Percentiles rank a stretch among this genome's conserved stretches.
Conservation (phyloP, 2,329 filamentous ascomycete genomes). For the Lasiodiplodia sp. region DNA sequence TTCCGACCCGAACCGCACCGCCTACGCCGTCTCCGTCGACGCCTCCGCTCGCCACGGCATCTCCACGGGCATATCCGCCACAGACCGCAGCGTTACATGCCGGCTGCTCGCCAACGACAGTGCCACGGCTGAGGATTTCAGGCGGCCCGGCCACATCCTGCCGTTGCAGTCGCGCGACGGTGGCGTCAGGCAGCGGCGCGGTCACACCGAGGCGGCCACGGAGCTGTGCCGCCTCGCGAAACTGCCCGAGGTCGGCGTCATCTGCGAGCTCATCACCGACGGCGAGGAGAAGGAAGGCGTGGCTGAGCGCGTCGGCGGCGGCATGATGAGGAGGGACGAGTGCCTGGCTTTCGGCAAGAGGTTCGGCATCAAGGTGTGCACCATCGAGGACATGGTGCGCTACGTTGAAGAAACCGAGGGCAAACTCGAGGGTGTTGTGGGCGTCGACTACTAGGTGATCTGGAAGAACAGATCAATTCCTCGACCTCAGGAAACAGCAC, state of each 20-base stretch:
- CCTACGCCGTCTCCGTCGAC: conserved; percentile 92
- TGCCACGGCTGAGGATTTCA: conserved; percentile 67
- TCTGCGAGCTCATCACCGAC: conserved; percentile 91
- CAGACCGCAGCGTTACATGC: conserved; percentile 85
- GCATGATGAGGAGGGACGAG: conserved; percentile 90
- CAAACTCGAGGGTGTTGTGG: conserved; percentile 38
- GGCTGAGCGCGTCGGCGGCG: conserved; percentile 70
- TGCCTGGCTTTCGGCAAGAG: conserved; percentile 86
- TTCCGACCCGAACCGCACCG: conserved; percentile 87
- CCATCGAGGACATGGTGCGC: conserved; percentile 86
- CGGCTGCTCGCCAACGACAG: conserved; percentile 68
- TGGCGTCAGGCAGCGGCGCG: conserved; percentile 78
- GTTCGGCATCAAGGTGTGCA: conserved; percentile 93
- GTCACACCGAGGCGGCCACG: conserved; percentile 92
- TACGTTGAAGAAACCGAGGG: conserved; percentile 81
- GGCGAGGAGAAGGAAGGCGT: conserved; percentile 74
- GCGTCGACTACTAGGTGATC: conserved; percentile 34
- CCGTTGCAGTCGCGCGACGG: conserved; percentile 81
- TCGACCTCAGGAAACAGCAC: neutral
- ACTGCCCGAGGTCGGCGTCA: conserved; percentile 78
- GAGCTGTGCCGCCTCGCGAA: conserved; percentile 89
- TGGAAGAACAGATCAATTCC: neutral
- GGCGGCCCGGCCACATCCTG: conserved; percentile 88
- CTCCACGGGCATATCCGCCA: conserved; percentile 88
- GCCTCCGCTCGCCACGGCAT: conserved; percentile 70